These are phyloP conservation scores for Tolypocladium sp. DNA, from an alignment of 2,329 filamentous ascomycete genomes.

Conservation along the genomic window DNA sequence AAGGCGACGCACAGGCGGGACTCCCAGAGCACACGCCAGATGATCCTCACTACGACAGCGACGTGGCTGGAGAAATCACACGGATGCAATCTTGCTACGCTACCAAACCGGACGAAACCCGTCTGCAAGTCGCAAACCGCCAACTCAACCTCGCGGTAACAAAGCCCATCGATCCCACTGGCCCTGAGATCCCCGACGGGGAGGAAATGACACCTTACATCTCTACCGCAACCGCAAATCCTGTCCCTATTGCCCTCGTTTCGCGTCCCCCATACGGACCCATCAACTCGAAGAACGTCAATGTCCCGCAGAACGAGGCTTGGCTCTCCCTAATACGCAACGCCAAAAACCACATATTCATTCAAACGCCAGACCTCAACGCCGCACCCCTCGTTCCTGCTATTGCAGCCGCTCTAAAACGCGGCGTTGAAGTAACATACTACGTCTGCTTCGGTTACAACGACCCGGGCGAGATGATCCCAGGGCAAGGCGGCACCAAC, in stretches of 20 bases:
- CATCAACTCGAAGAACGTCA: conserved; percentile 48
- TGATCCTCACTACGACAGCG: conserved; percentile 54
- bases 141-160: conserved; percentile 58
- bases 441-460: conserved; percentile 76
- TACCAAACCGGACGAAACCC: conserved; percentile 38
- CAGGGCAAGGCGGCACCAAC: conserved; percentile 67
- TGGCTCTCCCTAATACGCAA: conserved; percentile 63
- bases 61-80: conserved; percentile 50
- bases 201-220: conserved; percentile 61
- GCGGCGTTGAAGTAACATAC: conserved; percentile 58
- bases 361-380: conserved; percentile 71
- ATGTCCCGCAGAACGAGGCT: conserved; percentile 66
- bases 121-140: conserved; percentile 49
- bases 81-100: conserved; percentile 51
- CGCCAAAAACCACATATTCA: conserved; percentile 57
- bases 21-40: conserved; percentile 48
- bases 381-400: conserved; percentile 57
- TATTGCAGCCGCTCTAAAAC: conserved; percentile 53
- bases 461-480: conserved; percentile 66
- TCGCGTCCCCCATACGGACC: conserved; percentile 59
- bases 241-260: conserved; percentile 64
- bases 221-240: conserved; percentile 27
- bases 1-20: neutral
- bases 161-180: conserved; percentile 37
- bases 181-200: conserved; percentile 40